Base-by-base conservation (phyloP, 2,329 filamentous ascomycete genomes). In the Arthrocladium fulminans region DNA sequence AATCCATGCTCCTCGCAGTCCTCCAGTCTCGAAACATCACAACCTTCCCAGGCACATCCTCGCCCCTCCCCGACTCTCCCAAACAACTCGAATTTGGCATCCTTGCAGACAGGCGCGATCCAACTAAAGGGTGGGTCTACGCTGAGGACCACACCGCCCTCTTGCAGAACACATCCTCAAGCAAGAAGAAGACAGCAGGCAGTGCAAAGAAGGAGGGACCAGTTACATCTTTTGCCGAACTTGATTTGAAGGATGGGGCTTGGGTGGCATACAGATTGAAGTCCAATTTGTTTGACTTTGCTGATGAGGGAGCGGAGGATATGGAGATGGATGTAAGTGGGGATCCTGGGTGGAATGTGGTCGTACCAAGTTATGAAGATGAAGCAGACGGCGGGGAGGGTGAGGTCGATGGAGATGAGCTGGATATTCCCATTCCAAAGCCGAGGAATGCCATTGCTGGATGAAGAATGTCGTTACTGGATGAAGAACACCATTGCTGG, bases 281-380 rank as follows among this genome's bases (percentile, higher is more conserved):
- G 17, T 43, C 41, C 34, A 37, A 23, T 32, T 45, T 46, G 20
- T 53, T 55, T 43, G 47, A 32, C 25, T 29, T 47, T 13, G 20
- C 48, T 12, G 41, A 50, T 20, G 47, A 51, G 19, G 53, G 45
- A 3, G 51, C 50, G 24, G 50, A 35, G 25, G 34, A 47, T n/a
- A 83, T 79, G 19, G 86, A 81, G 63, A 85, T 88, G 1, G 88
- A 97, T 63, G 77, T 97, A 3, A 84, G 88, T 58, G 78, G 83
- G 25, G 88, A 39, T 23, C 37, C 24, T 87, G n/a, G 53, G 84
- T 20, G 88, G 94, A 55, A 59, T 73, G 61, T 63, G 13, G 47
- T 60, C 17, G 47, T 63, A 25, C 60, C 61, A 19, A 60, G 43
- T 35, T 60, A 59, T 22, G 60, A 62, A 17, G 60, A 62, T 39